phyloP scores from a whole-genome alignment of 352 stramenopile species.

The Globisporangium splendens region DNA sequence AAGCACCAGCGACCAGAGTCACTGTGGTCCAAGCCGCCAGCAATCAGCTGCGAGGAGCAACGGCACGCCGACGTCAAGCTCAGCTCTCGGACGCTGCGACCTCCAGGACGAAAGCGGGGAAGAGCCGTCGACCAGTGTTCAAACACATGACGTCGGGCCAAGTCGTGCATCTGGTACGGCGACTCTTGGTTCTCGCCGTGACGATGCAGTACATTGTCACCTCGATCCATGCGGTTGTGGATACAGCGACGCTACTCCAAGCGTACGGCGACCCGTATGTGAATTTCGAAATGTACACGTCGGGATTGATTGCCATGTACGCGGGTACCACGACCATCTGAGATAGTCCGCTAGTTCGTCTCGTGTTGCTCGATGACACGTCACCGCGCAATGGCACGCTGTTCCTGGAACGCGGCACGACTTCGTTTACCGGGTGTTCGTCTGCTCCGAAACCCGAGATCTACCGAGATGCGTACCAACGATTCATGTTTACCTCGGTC shows the following conservation, averaged over 20 bases:
- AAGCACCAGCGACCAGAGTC: no score
- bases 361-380: conserved; percentile 24
- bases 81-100: not conserved
- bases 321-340: conserved; percentile 20
- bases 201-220: conserved; percentile 6
- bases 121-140: not conserved
- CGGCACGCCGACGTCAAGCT: no score
- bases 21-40: no score
- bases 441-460: conserved; percentile 4
- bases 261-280: not conserved
- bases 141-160: not conserved
- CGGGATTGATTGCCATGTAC: conserved; percentile 26
- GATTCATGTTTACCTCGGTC: conserved; percentile 21
- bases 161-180: conserved; percentile 1
- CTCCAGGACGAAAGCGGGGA: not conserved
- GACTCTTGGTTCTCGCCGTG: not conserved
- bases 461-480: conserved; percentile 31
- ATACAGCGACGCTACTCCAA: not conserved
- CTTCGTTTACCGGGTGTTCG: conserved; percentile 20
- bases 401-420: conserved; percentile 24
- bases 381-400: conserved; percentile 24
- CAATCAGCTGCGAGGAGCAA: no score
- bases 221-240: conserved; percentile 3
- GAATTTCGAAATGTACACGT: not conserved
- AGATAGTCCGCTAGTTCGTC: conserved; percentile 35